phyloP scores from a whole-genome alignment of 208 protist genomes.

The Wallacemonas sp. region DNA sequence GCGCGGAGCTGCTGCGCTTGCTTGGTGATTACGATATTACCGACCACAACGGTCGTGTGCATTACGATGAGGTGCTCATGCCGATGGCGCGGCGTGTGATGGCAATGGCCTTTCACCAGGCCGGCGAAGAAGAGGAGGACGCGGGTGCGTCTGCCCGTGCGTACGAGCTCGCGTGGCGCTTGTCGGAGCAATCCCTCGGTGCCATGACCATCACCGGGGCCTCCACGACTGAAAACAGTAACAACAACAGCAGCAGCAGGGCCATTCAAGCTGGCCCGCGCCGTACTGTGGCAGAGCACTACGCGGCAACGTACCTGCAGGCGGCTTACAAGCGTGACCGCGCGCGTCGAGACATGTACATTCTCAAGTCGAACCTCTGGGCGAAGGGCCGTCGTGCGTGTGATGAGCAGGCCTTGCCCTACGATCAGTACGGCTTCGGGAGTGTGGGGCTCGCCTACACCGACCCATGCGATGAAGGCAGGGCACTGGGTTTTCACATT shows the following conservation, averaged over 20 bases:
- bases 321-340: slow-evolving; percentile 82
- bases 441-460: slow-evolving; percentile 34
- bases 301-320: slow-evolving; percentile 80
- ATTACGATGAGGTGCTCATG: slow-evolving; percentile 88
- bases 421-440: slow-evolving; percentile 70
- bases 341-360: slow-evolving; percentile 53
- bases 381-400: slow-evolving; percentile 55
- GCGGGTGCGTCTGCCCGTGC: slow-evolving; percentile 29
- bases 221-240: neutral
- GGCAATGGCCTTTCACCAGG: slow-evolving; percentile 74
- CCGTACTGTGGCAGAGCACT: slow-evolving; percentile 72
- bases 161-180: slow-evolving; percentile 74
- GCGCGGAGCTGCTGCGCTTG: slow-evolving; percentile 73
- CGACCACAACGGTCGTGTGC: slow-evolving; percentile 72
- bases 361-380: slow-evolving; percentile 58
- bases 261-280: neutral
- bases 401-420: slow-evolving; percentile 52
- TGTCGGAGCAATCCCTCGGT: slow-evolving; percentile 63
- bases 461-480: slow-evolving; percentile 62
- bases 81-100: slow-evolving; percentile 83
- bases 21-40: slow-evolving; percentile 91
- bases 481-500: slow-evolving; percentile 52
- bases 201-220: slow-evolving; percentile 19
- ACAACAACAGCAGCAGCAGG: neutral
- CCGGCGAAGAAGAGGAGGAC: slow-evolving; percentile 26